Evolutionary conservation across 208 protist species (phyloP).

Genomic region (Leishmania aethiopica): DNA sequence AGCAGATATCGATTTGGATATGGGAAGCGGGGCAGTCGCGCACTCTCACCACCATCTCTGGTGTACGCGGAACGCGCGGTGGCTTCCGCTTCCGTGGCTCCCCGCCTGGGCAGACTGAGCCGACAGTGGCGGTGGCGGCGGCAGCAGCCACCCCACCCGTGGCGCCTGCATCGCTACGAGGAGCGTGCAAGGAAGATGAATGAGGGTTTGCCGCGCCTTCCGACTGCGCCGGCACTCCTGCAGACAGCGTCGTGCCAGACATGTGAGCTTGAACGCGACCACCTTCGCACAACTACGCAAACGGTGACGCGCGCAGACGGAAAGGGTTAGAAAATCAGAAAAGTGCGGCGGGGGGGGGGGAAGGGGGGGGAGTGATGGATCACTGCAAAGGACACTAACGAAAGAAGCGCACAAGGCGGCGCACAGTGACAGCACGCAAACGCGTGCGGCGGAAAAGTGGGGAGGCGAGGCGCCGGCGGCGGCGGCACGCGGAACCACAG

Average conservation of each 20-base stretch:
- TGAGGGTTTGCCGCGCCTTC: not conserved
- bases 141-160: not conserved
- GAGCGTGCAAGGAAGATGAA: not conserved
- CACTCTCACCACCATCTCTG: slow-evolving; percentile 59
- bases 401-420: no score
- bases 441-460: no score
- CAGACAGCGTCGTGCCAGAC: not conserved
- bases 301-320: not conserved
- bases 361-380: no score
- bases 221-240: not conserved
- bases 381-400: not conserved
- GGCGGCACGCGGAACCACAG: no score
- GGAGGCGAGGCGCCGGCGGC: no score
- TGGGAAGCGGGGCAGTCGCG: slow-evolving; percentile 59
- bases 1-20: slow-evolving; percentile 68
- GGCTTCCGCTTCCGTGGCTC: not conserved
- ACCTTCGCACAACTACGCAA: not conserved
- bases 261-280: not conserved
- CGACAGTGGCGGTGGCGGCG: not conserved
- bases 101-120: not conserved
- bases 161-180: not conserved
- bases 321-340: not conserved
- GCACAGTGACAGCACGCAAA: no score
- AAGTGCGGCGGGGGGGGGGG: not conserved
- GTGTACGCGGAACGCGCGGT: slow-evolving; percentile 31